phyloP scores from a whole-genome alignment of 331 rosid genomes.

The Phaseolus coccineus region DNA sequence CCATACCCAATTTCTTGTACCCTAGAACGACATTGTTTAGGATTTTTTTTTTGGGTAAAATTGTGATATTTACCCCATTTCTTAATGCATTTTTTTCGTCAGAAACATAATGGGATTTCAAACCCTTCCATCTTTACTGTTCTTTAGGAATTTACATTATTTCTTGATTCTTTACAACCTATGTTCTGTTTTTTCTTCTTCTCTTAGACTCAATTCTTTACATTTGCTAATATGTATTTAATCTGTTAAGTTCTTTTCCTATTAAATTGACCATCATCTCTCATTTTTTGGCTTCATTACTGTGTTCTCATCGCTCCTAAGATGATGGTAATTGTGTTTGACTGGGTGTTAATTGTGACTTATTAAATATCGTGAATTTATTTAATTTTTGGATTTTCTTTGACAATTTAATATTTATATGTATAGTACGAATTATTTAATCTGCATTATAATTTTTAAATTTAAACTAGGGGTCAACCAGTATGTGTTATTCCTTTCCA shows the following conservation, averaged over 20 bases:
- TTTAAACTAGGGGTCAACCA: background rate
- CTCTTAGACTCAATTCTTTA: background rate
- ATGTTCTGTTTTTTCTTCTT: background rate
- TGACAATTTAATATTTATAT: background rate
- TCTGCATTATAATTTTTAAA: background rate
- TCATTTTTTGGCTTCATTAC: background rate
- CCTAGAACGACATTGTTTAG: background rate
- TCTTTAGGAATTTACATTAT: background rate
- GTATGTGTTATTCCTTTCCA: background rate
- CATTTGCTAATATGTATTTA: background rate
- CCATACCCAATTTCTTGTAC: background rate
- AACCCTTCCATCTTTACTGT: background rate
- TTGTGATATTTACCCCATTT: background rate
- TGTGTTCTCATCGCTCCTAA: background rate
- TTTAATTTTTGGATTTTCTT: background rate
- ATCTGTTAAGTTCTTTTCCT: background rate
- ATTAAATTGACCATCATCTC: background rate
- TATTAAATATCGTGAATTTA: background rate
- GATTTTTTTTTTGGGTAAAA: background rate
- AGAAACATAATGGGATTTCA: background rate
- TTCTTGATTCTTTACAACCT: background rate
- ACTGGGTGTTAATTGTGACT: background rate
- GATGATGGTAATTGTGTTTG: background rate
- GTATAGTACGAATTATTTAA: background rate
- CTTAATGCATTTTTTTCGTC: background rate